Percentiles rank a stretch among this genome's conserved stretches.
phyloP scores from a whole-genome alignment of 331 rosid genomes.

The Cucumis variabilis region DNA sequence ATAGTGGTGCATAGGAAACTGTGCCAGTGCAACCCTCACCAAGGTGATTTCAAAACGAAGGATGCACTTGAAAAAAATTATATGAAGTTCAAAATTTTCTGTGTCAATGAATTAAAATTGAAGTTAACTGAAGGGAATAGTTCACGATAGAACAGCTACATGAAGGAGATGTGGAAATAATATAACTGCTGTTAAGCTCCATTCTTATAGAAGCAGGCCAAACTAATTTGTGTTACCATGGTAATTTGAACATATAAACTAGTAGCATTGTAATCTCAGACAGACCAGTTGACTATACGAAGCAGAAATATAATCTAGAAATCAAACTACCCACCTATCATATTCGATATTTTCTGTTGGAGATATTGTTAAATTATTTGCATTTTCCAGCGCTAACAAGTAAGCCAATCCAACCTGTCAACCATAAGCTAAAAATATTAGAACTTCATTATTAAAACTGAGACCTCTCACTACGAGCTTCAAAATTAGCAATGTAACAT shows the following conservation, averaged over 20 bases:
- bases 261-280: slow-evolving; percentile 1
- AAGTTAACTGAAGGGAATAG: background rate
- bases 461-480: background rate
- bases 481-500: background rate
- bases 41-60: background rate
- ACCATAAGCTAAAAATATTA: slow-evolving; percentile 29
- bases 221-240: slow-evolving; percentile 8
- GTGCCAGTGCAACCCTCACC: background rate
- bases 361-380: slow-evolving; percentile 70
- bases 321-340: slow-evolving; percentile 67
- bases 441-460: background rate
- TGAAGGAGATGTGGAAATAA: background rate
- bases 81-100: background rate
- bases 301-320: slow-evolving; percentile 1
- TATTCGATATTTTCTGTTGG: slow-evolving; percentile 87
- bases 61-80: background rate
- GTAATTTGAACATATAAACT: background rate
- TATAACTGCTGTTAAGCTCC: background rate
- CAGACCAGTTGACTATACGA: background rate
- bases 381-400: slow-evolving; percentile 85
- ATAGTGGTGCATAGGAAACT: background rate
- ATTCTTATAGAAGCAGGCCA: background rate
- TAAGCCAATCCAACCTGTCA: slow-evolving; percentile 95
- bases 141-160: background rate
- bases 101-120: background rate